These are phyloP conservation scores for Elasticomyces elasticus DNA, from an alignment of 495 filamentous ascomycete genomes.

Conservation along the genomic window DNA sequence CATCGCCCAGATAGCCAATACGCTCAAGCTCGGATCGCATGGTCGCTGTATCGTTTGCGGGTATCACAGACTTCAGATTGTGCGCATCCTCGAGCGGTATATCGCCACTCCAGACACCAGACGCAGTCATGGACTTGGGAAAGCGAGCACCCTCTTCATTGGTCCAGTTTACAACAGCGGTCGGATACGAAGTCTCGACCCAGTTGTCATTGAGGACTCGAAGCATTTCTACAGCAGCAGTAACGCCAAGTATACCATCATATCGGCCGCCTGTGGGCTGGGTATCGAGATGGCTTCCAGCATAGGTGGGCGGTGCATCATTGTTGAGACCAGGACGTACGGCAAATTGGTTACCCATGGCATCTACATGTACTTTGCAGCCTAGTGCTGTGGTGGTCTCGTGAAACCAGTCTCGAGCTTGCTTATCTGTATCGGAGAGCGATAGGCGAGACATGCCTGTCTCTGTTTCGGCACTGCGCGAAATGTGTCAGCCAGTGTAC, in stretches of 20 bases:
- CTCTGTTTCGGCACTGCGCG: slow-evolving; percentile 43
- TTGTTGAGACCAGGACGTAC: slow-evolving; percentile 48
- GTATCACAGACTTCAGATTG: slow-evolving; percentile 44
- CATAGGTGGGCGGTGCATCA: slow-evolving; percentile 53
- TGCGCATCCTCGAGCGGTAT: slow-evolving; percentile 56
- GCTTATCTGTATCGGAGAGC: slow-evolving; percentile 59
- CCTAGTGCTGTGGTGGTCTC: slow-evolving; percentile 52
- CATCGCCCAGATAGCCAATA: slow-evolving; percentile 57
- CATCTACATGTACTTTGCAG: slow-evolving; percentile 51
- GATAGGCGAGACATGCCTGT: slow-evolving; percentile 59
- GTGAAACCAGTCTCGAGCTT: slow-evolving; percentile 67
- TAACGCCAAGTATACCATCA: slow-evolving; percentile 68
- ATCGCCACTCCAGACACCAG: slow-evolving; percentile 65
- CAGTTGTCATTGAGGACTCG: slow-evolving; percentile 57
- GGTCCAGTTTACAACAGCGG: slow-evolving; percentile 74
- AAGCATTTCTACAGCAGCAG: slow-evolving; percentile 62
- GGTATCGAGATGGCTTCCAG: slow-evolving; percentile 67
- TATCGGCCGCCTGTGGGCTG: slow-evolving; percentile 67
- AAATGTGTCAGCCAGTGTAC: neutral
- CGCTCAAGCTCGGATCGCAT: slow-evolving; percentile 59
- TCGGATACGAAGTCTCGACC: slow-evolving; percentile 57
- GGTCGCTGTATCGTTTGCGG: slow-evolving; percentile 41
- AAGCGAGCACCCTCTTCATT: slow-evolving; percentile 80
- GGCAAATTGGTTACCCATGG: slow-evolving; percentile 68
- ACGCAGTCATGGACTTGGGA: slow-evolving; percentile 64